Conservation (phyloP, 345 rosid species). For the Zanthoxylum bungeanum region DNA sequence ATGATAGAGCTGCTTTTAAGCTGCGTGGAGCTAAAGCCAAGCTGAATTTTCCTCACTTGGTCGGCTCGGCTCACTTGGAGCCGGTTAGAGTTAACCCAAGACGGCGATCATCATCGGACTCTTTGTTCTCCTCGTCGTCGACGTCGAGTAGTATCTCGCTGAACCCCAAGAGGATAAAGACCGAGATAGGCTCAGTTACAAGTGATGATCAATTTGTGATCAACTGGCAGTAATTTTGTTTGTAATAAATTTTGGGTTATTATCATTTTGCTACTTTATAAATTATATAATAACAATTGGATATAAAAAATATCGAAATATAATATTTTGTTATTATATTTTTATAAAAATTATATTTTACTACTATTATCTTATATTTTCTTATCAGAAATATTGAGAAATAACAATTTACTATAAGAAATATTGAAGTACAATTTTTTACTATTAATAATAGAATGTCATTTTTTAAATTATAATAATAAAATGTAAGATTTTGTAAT, state of each 20-base stretch:
- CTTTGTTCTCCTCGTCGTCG: not conserved
- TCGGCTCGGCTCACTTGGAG: conserved; percentile 4
- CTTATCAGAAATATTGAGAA: no score
- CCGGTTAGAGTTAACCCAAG: conserved; percentile 16
- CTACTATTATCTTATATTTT: no score
- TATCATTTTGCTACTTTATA: not conserved
- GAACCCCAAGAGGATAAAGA: conserved; percentile 3
- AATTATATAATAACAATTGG: no score
- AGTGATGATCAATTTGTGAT: not conserved
- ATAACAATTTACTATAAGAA: no score
- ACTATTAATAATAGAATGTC: no score
- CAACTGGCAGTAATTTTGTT: not conserved
- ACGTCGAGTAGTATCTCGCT: not conserved
- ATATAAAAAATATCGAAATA: no score
- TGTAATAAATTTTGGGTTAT: no score
- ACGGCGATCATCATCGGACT: conserved; percentile 2
- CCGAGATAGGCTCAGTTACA: not conserved
- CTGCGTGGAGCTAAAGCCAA: conserved; percentile 21
- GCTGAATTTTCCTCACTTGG: conserved; percentile 21
- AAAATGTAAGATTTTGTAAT: no score
- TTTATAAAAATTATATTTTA: no score
- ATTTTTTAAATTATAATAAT: no score
- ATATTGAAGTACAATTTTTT: no score
- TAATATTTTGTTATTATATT: no score
- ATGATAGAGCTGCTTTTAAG: conserved; percentile 21